Percentiles rank a stretch among this genome's conserved stretches.
These are phyloP conservation scores for Durio zibethinus DNA, from an alignment of 345 rosid species.

Conservation along the genomic window DNA sequence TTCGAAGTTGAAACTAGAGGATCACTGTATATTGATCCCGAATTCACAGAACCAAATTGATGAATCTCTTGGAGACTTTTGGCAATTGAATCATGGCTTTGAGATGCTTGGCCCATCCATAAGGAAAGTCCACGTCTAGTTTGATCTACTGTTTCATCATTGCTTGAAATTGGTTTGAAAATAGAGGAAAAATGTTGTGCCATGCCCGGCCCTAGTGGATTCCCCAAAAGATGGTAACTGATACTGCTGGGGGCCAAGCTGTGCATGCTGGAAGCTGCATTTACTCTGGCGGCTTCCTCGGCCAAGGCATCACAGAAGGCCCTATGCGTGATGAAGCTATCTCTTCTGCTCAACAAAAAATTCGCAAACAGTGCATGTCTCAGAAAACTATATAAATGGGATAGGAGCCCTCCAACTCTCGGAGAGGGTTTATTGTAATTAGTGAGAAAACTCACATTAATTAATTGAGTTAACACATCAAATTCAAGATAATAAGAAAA, in stretches of 20 bases:
- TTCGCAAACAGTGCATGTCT: slow-evolving; percentile 1
- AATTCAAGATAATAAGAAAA: not conserved
- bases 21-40: slow-evolving; percentile 27
- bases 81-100: slow-evolving; percentile 31
- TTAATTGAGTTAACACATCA: not conserved
- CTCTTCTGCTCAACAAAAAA: slow-evolving; percentile 57
- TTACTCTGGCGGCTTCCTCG: slow-evolving; percentile 87
- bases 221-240: slow-evolving; percentile 56
- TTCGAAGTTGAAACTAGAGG: slow-evolving; percentile 27
- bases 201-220: slow-evolving; percentile 33
- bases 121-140: slow-evolving; percentile 37
- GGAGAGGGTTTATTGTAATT: not conserved
- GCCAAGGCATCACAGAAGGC: slow-evolving; percentile 98
- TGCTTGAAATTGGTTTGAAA: slow-evolving; percentile 50
- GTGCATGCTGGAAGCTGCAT: slow-evolving; percentile 56
- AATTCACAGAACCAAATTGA: slow-evolving; percentile 31
- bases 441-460: not conserved
- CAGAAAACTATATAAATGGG: not conserved
- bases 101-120: slow-evolving; percentile 42
- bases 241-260: slow-evolving; percentile 25
- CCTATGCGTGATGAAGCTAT: slow-evolving; percentile 93
- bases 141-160: slow-evolving; percentile 28
- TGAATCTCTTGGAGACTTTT: slow-evolving; percentile 36
- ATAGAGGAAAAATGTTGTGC: slow-evolving; percentile 50
- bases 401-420: not conserved